Evolutionary conservation across 108 stramenopile species (phyloP), one percentile per base, ranked within the genome.

Genomic region (Fragilariopsis cylindrus): DNA sequence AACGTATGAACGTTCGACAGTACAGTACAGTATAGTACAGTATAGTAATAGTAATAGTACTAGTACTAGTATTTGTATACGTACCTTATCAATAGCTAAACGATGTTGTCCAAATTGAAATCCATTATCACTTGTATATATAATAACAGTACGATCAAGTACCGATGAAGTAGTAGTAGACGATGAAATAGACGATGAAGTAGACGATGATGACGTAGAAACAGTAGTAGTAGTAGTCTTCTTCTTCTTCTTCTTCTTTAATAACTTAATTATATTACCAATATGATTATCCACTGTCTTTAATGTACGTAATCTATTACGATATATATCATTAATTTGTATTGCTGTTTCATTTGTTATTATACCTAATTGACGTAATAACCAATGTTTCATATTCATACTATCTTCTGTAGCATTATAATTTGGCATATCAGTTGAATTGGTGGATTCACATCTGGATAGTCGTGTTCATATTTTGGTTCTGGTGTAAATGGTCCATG

Each of bases 401-500:
- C 44, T 68, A 16, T 52, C 9, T 5, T 49, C 56, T 16, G 77
- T 65, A 0, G 77, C 65, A 60, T 78, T 78, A 57, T 67, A 78
- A 60, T 60, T 65, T 41, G 60, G 58, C 30, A 65, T 72, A 4
- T 41, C 21, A 3, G 77, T n/a, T n/a, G n/a, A n/a, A n/a, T n/a
- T n/a, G 71, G 44, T 21, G 11, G 11, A 41, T 7, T 21, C 2
- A n/a, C 7, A 7, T 16, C 7, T 11, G 50, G 11, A 30, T 50
- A 60, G 19, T 21, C n/a, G 8, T 71, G 57, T 7, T n/a, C 7
- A 18, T 69, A 65, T 5, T 15, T 46, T 21, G 76, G 81, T 44
- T 71, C 76, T 6, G 81, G 81, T 42, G 81, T 77, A 18, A 78
- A 78, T 40, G 81, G 81, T 5, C 68, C 81, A 41, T 82, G 81